Evolutionary conservation across 2,329 filamentous ascomycete species (phyloP).

Genomic region (Aaosphaeria arxii): DNA sequence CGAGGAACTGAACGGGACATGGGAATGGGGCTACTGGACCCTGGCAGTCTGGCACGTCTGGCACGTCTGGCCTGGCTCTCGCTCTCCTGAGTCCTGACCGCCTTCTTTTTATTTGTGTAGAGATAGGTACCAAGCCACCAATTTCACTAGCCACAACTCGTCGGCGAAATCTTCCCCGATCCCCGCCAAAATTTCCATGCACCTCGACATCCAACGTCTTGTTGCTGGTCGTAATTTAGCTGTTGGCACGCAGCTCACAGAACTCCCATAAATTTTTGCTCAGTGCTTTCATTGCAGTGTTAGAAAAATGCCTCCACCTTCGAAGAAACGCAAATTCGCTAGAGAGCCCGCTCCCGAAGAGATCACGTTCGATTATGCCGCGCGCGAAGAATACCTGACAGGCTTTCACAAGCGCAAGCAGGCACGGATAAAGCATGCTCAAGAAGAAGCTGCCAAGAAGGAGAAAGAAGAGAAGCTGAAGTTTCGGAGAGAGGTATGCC

Average conservation of each 20-base stretch:
- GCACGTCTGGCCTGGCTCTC: no score
- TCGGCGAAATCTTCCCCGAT: not conserved
- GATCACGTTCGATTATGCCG: slow-evolving; percentile 77
- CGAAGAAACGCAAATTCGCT: slow-evolving; percentile 31
- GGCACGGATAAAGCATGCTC: slow-evolving; percentile 78
- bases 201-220: not conserved
- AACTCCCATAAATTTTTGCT: not conserved
- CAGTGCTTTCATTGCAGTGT: not conserved
- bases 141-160: no score
- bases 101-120: no score
- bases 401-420: slow-evolving; percentile 96
- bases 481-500: slow-evolving; percentile 68
- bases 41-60: no score
- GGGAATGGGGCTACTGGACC: no score
- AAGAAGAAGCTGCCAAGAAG: slow-evolving; percentile 74
- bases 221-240: no score
- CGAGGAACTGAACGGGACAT: no score
- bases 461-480: slow-evolving; percentile 74
- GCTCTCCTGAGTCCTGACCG: no score
- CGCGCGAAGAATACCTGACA: slow-evolving; percentile 83
- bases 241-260: not conserved
- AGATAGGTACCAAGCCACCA: no score
- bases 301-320: slow-evolving; percentile 16
- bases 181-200: not conserved
- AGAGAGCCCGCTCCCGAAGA: slow-evolving; percentile 67